Evolutionary conservation across 805 yeast species (phyloP).

Genomic region (Sugiyamaella lignohabitans): DNA sequence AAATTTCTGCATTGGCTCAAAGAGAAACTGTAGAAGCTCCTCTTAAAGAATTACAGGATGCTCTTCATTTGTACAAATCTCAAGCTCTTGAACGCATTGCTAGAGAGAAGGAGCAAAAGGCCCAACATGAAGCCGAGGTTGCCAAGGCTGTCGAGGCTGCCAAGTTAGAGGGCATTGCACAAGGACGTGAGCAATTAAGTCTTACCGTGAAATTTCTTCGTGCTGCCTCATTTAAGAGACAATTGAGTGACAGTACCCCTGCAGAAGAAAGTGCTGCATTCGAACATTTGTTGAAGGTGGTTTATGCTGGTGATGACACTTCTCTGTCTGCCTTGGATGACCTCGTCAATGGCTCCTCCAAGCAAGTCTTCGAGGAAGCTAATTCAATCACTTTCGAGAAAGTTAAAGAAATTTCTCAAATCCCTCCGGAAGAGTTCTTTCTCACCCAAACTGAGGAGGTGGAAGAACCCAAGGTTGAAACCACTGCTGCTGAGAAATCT

Average conservation of each 20-base stretch:
- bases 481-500: conserved; percentile 2
- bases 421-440: conserved; percentile 15
- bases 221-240: conserved; percentile 31
- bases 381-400: conserved; percentile 14
- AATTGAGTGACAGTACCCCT: conserved; percentile 17
- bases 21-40: conserved; percentile 33
- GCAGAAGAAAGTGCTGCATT: conserved; percentile 26
- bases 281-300: conserved; percentile 26
- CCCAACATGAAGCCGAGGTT: conserved; percentile 11
- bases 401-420: conserved; percentile 15
- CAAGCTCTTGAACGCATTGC: conserved; percentile 15
- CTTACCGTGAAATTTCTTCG: conserved; percentile 28
- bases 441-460: conserved; percentile 1
- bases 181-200: conserved; percentile 20
- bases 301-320: conserved; percentile 28
- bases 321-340: conserved; percentile 29
- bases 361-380: conserved; percentile 22
- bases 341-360: conserved; percentile 25
- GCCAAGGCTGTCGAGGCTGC: conserved; percentile 16
- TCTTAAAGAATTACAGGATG: conserved; percentile 31
- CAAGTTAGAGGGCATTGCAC: conserved; percentile 15
- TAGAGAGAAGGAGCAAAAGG: conserved; percentile 10
- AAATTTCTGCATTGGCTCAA: conserved; percentile 28
- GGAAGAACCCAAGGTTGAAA: conserved; percentile 1
- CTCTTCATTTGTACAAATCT: conserved; percentile 21